phyloP scores from a whole-genome alignment of 352 stramenopile genomes.

The Globisporangium polare region DNA sequence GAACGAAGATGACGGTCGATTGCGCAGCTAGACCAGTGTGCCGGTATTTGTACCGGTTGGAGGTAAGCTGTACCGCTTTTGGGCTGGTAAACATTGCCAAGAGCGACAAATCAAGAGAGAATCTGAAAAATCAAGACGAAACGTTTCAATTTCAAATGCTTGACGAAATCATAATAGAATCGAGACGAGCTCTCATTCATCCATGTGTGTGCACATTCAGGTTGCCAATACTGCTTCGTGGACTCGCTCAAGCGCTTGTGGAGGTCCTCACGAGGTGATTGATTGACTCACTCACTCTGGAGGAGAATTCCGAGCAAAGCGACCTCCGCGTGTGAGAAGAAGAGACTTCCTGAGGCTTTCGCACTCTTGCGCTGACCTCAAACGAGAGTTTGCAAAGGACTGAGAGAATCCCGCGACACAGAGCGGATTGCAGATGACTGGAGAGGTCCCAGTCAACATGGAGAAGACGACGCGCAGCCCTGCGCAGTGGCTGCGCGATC shows the following conservation, averaged over 20 bases:
- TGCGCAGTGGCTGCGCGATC: not conserved
- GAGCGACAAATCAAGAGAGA: no score
- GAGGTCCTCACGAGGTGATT: not conserved
- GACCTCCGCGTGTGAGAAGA: not conserved
- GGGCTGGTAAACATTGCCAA: no score
- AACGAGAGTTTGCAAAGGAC: not conserved
- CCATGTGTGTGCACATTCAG: no score
- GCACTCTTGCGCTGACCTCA: not conserved
- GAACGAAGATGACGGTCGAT: not conserved
- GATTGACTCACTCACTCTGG: not conserved
- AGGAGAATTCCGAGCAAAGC: not conserved
- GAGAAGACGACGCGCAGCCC: not conserved
- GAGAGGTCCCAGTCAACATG: not conserved
- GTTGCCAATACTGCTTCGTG: not conserved
- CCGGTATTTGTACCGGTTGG: no score
- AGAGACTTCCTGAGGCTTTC: not conserved
- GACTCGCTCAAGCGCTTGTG: not conserved
- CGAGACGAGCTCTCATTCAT: no score
- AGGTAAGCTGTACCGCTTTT: no score
- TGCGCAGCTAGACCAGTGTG: no score
- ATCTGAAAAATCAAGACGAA: no score
- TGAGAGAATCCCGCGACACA: not conserved
- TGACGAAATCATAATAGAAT: no score
- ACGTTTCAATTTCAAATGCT: no score
- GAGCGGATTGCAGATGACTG: not conserved